These are phyloP conservation scores for Globisporangium megalacanthum DNA, from an alignment of 352 stramenopile species.

Conservation along the genomic window DNA sequence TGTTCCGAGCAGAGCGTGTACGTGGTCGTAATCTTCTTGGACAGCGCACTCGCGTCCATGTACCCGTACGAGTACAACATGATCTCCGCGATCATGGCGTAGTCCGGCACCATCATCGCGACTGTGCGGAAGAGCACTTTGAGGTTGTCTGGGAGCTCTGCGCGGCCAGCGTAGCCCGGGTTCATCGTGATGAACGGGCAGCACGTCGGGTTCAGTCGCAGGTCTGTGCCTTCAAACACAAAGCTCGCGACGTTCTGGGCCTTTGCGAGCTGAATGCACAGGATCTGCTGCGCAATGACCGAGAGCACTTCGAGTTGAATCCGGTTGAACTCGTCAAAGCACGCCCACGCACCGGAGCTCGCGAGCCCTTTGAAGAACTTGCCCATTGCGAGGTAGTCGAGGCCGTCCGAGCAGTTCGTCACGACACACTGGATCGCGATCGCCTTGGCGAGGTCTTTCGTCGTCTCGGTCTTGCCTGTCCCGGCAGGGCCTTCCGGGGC, in stretches of 20 bases:
- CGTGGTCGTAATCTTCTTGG: slow-evolving; percentile 93
- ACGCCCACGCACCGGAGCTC: slow-evolving; percentile 87
- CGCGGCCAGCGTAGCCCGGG: slow-evolving; percentile 83
- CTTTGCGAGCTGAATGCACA: slow-evolving; percentile 88
- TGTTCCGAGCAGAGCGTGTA: slow-evolving; percentile 94
- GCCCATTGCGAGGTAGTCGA: slow-evolving; percentile 91
- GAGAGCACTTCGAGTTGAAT: slow-evolving; percentile 92
- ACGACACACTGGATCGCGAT: slow-evolving; percentile 93
- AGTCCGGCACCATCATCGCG: slow-evolving; percentile 94
- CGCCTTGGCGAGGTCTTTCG: slow-evolving; percentile 90
- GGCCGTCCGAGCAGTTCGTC: slow-evolving; percentile 87
- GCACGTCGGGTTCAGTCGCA: slow-evolving; percentile 87
- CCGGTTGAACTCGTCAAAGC: slow-evolving; percentile 93
- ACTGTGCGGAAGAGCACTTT: slow-evolving; percentile 92
- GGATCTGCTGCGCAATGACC: slow-evolving; percentile 91
- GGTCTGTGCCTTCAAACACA: slow-evolving; percentile 87
- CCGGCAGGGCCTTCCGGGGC: slow-evolving; percentile 87
- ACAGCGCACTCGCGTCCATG: slow-evolving; percentile 83
- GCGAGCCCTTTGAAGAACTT: slow-evolving; percentile 94
- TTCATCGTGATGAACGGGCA: slow-evolving; percentile 95
- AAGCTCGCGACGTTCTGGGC: slow-evolving; percentile 76
- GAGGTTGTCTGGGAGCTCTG: slow-evolving; percentile 90
- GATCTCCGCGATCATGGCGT: slow-evolving; percentile 93
- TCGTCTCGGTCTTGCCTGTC: slow-evolving; percentile 92
- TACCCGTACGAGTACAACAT: slow-evolving; percentile 94